These are phyloP conservation scores for Metschnikowia cubensis DNA, from an alignment of 805 yeast genomes.

Conservation along the genomic window DNA sequence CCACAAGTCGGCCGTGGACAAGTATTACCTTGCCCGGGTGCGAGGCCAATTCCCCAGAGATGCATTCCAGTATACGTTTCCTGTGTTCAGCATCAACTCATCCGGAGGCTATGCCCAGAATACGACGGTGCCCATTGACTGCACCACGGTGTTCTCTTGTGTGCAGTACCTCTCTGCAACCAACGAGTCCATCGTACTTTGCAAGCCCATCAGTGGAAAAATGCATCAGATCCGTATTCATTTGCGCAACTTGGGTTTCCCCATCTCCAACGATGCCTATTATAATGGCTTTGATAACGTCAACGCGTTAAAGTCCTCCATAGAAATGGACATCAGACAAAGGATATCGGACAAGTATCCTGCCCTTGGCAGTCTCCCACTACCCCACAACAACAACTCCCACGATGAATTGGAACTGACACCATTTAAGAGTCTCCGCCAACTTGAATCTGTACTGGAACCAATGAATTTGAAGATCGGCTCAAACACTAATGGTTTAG, in stretches of 20 bases:
- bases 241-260: constrained; percentile 40
- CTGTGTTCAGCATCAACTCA: constrained; percentile 34
- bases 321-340: constrained; percentile 9
- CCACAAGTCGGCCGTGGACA: constrained; percentile 25
- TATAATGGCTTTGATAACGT: constrained; percentile 8
- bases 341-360: background rate
- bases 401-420: background rate
- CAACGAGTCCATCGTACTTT: constrained; percentile 43
- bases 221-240: constrained; percentile 59
- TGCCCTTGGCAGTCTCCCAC: background rate
- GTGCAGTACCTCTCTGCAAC: constrained; percentile 24
- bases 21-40: constrained; percentile 46
- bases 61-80: constrained; percentile 31
- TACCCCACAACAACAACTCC: background rate
- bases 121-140: constrained; percentile 23
- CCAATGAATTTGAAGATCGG: too few relatives aligned
- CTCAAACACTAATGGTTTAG: too few relatives aligned
- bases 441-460: too few relatives aligned
- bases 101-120: constrained; percentile 23
- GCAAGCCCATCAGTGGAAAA: constrained; percentile 50
- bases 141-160: constrained; percentile 32
- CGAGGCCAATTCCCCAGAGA: constrained; percentile 37
- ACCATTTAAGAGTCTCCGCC: too few relatives aligned
- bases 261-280: constrained; percentile 16
- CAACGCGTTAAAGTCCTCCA: constrained; percentile 3